Conservation (phyloP, 106 monocot species). For the Amphibolis antarctica region DNA sequence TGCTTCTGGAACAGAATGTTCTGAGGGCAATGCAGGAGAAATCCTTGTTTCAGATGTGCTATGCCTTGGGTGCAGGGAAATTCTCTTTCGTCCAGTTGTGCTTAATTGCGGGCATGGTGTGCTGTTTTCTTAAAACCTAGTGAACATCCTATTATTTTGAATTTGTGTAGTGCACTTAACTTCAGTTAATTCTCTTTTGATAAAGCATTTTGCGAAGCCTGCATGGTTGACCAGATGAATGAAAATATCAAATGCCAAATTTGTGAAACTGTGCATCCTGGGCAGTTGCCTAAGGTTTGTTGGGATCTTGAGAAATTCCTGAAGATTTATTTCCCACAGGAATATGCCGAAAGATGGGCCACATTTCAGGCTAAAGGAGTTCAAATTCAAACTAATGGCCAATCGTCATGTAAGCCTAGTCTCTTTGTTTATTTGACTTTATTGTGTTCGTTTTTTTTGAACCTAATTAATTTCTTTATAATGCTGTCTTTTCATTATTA, state of each 20-base stretch:
- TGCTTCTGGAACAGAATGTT: neutral
- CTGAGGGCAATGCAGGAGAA: neutral
- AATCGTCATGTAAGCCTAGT: slow-evolving; percentile 3
- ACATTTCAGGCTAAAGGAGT: neutral
- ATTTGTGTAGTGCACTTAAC: neutral
- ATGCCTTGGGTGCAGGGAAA: slow-evolving; percentile 10
- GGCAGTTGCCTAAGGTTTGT: slow-evolving; percentile 12
- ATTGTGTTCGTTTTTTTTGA: no score
- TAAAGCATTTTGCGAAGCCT: slow-evolving; percentile 18
- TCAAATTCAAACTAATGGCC: neutral
- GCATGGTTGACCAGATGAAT: neutral
- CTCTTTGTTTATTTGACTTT: no score
- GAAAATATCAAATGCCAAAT: slow-evolving; percentile 8
- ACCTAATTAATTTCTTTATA: no score
- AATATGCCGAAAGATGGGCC: slow-evolving; percentile 8
- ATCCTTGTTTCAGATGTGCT: slow-evolving; percentile 12
- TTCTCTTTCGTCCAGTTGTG: slow-evolving; percentile 19
- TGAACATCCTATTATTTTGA: slow-evolving; percentile 1
- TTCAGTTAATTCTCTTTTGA: neutral
- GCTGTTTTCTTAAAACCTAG: neutral
- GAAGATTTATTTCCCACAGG: slow-evolving; percentile 10
- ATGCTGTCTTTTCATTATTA: no score
- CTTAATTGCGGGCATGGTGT: slow-evolving; percentile 28
- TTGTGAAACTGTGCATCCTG: slow-evolving; percentile 15
- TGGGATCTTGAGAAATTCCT: slow-evolving; percentile 3